phyloP scores from a whole-genome alignment of 345 rosid species.

The Salix dunnii region DNA sequence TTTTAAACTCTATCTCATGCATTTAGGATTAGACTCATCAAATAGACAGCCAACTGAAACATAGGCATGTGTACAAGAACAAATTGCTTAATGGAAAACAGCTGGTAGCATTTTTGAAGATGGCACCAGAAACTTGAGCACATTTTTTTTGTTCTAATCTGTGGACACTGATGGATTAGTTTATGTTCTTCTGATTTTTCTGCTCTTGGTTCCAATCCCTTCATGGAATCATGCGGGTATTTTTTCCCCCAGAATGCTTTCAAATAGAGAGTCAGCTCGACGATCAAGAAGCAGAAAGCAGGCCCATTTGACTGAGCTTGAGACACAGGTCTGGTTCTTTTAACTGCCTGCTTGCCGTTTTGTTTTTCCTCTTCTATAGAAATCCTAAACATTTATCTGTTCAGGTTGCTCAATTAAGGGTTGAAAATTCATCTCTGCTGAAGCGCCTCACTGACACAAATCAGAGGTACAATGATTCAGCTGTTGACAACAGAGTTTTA shows the following conservation, averaged over 20 bases:
- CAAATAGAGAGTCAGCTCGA: conserved; percentile 33
- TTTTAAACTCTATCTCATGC: neutral
- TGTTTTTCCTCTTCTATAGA: neutral
- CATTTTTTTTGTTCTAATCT: neutral
- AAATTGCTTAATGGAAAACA: neutral
- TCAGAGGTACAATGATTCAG: conserved; percentile 29
- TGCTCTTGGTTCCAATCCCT: neutral
- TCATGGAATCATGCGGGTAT: conserved; percentile 1
- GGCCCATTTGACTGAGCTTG: conserved; percentile 31
- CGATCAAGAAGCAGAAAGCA: conserved; percentile 37
- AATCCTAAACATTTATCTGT: neutral
- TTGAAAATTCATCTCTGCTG: conserved; percentile 25
- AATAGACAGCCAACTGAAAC: neutral
- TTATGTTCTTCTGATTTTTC: neutral
- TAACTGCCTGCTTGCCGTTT: conserved; percentile 2
- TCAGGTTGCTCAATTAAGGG: conserved; percentile 29
- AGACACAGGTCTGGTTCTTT: conserved; percentile 26
- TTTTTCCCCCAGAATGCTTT: conserved; percentile 28
- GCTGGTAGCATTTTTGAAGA: neutral
- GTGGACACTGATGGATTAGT: neutral
- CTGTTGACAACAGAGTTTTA: conserved; percentile 32
- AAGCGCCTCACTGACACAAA: conserved; percentile 21
- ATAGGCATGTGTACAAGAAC: neutral
- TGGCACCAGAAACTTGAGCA: neutral
- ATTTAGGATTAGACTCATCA: neutral